A percentile compares a stretch with the other conserved stretches of the same genome.
Evolutionary conservation across 495 filamentous ascomycete species (phyloP).

Genomic region (Talaromyces borbonicus): DNA sequence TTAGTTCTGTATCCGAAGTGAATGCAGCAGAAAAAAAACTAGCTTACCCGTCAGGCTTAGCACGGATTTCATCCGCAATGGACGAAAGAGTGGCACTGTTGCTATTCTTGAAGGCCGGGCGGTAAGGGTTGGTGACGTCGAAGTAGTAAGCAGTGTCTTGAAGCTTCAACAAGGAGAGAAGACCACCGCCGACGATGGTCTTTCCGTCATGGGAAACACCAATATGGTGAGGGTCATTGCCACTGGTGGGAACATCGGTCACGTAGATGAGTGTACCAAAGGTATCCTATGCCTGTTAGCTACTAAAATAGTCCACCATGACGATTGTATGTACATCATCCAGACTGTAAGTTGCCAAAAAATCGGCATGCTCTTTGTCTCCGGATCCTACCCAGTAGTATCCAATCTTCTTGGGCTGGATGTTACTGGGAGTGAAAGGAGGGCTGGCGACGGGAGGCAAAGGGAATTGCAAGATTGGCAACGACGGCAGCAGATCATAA

Average conservation of each 20-base stretch:
- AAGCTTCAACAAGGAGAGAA: constrained; percentile 52
- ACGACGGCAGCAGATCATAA: constrained; percentile 34
- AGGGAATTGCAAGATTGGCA: constrained; percentile 49
- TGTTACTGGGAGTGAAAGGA: constrained; percentile 41
- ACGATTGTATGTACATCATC: constrained; percentile 36
- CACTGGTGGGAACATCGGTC: constrained; percentile 49
- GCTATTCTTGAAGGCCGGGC: constrained; percentile 47
- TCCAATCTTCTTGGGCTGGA: constrained; percentile 57
- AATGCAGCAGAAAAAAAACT: background rate
- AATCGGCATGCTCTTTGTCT: constrained; percentile 44
- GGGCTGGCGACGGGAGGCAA: constrained; percentile 45
- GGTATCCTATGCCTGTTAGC: constrained; percentile 33
- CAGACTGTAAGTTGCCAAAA: constrained; percentile 49
- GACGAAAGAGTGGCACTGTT: constrained; percentile 47
- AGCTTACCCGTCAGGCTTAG: constrained; percentile 43
- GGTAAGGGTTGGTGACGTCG: constrained; percentile 47
- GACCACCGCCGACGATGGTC: constrained; percentile 47
- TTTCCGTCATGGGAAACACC: constrained; percentile 49
- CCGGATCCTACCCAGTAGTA: constrained; percentile 55
- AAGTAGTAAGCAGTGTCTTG: constrained; percentile 59
- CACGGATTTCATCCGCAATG: constrained; percentile 53
- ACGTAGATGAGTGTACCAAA: constrained; percentile 50
- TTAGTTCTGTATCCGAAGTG: background rate
- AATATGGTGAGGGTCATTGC: constrained; percentile 54
- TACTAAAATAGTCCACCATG: background rate